Evolutionary conservation across 352 stramenopile genomes (phyloP).

Genomic region (Poterioochromonas sp.): DNA sequence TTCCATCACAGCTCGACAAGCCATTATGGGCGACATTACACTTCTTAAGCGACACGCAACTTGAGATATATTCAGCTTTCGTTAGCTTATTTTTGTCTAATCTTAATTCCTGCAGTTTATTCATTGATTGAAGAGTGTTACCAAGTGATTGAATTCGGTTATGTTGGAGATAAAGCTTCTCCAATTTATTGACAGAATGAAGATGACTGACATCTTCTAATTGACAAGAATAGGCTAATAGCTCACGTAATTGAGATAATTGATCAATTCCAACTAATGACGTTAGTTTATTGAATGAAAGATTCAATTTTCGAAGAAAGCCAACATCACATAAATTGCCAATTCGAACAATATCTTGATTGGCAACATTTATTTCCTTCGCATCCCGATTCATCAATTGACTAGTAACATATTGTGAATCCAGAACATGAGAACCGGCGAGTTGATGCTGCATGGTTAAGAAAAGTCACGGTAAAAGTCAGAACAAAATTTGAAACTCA

Average conservation of each 20-base stretch:
- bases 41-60: not conserved
- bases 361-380: not conserved
- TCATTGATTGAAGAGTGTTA: not conserved
- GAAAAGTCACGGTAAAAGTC: no score
- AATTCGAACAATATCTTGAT: not conserved
- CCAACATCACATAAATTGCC: not conserved
- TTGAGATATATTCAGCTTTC: not conserved
- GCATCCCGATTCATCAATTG: no score
- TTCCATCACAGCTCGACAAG: not conserved
- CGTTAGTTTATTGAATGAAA: not conserved
- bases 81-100: not conserved
- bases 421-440: no score
- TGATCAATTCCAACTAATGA: not conserved
- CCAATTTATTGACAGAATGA: not conserved
- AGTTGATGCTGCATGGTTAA: no score
- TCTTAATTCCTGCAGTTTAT: not conserved
- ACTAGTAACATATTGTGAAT: no score
- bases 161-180: not conserved
- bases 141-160: not conserved
- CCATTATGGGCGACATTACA: not conserved
- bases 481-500: no score
- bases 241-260: not conserved
- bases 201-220: not conserved
- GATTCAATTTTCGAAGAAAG: not conserved
- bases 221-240: not conserved